Evolutionary conservation across 192 early-diverging fungal species (phyloP).

Genomic region (Pilaira anomala): DNA sequence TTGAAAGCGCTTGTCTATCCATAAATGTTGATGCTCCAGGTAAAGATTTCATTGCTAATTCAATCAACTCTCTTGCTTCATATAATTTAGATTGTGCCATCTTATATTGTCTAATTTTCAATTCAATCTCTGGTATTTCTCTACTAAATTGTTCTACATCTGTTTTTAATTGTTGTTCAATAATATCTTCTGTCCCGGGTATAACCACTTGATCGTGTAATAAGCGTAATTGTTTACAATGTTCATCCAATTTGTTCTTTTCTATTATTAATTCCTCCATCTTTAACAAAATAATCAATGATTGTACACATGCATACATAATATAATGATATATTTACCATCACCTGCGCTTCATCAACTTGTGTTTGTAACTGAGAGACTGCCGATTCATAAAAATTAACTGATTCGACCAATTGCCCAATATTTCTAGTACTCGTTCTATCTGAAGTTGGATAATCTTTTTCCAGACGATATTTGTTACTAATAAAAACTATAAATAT

Average conservation of each 20-base stretch:
- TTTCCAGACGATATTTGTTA: constrained; percentile 13
- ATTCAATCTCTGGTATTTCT: constrained; percentile 29
- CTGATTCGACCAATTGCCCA: constrained; percentile 6
- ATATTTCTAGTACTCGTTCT: constrained; percentile 2
- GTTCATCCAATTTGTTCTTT: constrained; percentile 21
- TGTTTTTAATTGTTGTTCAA: constrained; percentile 26
- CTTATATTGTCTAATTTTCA: constrained; percentile 5
- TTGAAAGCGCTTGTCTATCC: constrained; percentile 28
- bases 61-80: constrained; percentile 27
- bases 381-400: constrained; percentile 4
- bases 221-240: constrained; percentile 16
- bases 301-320: not conserved
- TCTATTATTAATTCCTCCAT: constrained; percentile 21
- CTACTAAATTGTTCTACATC: constrained; percentile 18
- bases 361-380: constrained; percentile 17
- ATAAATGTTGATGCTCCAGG: constrained; percentile 29
- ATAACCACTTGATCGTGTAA: constrained; percentile 26
- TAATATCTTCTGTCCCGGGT: constrained; percentile 5
- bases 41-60: constrained; percentile 30
- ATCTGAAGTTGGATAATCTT: constrained; percentile 1
- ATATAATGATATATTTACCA: constrained; percentile 12
- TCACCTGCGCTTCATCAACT: constrained; percentile 17
- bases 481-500: too few species aligned
- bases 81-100: constrained; percentile 28
- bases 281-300: too few species aligned